Base-by-base conservation (phyloP, 1,284 basidiomycete genomes). In the Cutaneotrichosporon sp. region DNA sequence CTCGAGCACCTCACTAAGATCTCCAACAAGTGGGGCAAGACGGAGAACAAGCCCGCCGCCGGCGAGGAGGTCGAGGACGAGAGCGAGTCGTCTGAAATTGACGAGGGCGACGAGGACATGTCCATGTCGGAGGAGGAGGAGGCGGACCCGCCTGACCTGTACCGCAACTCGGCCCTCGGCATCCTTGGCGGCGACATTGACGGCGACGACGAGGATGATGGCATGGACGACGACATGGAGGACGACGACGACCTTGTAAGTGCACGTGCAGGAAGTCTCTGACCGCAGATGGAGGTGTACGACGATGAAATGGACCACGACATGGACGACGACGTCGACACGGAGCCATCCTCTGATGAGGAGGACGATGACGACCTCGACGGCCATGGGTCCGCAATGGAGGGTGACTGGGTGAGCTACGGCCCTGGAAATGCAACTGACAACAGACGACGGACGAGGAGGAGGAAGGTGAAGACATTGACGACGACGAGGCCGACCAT, bases 11-110 rank as follows among this genome's bases (percentile, higher is more conserved):
- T 99, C 31, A 92, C 97, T 20, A 97, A 95, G 76, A 85, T 95
- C 60, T 93, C 97, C 13, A 98, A 95, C 80, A 97, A 97, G 80
- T 95, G 98, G 91, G 95, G 92, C 61, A 87, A 89, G 59, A 83
- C 86, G 4, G 86, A 87, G 63, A 92, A 90, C 78, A 81, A 78
- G 59, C 55, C 55, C 4, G 7, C 55, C 4, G 5, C 27, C 4
- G 91, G 62, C 18, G 66, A 64, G 5, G 75, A 75, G 31, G 63
- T 61, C 43, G 52, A 55, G 11, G 62, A 64, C 22, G 74, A 75
- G 9, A 56, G 58, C 25, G 58, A 51, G 51, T 51, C 54, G 22
- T 56, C 65, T 2, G 54, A 54, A 77, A 67, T 70, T 16, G 68
- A 68, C 14, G 78, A 79, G 18, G 83, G 83, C 22, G 85, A 85